phyloP scores from a whole-genome alignment of 1,284 basidiomycete species.

The Leccinum cinnamomeum region DNA sequence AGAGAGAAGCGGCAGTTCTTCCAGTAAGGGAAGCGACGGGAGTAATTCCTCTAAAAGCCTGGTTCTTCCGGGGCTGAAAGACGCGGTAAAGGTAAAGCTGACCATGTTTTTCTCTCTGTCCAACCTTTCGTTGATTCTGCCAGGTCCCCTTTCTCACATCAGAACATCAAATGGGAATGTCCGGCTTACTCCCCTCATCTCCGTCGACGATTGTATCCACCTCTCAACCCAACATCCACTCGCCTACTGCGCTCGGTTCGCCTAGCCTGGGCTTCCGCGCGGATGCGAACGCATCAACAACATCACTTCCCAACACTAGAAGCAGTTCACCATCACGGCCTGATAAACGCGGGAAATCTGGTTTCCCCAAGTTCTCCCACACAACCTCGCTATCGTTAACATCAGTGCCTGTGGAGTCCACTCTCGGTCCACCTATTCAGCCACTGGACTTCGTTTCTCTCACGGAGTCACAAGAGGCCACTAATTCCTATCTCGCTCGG shows the following conservation, averaged over 20 bases:
- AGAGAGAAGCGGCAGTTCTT: constrained; percentile 50
- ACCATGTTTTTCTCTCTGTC: constrained; percentile 1
- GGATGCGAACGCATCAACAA: constrained; percentile 31
- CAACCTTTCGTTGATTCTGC: constrained; percentile 2
- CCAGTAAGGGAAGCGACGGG: constrained; percentile 39
- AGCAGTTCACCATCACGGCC: constrained; percentile 41
- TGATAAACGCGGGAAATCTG: constrained; percentile 28
- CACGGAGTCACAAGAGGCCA: constrained; percentile 57
- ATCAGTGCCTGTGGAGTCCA: constrained; percentile 30
- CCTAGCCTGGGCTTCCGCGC: constrained; percentile 32
- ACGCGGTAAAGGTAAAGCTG: constrained; percentile 63
- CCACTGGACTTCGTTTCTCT: constrained; percentile 72
- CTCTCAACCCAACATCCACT: constrained; percentile 42
- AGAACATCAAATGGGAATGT: constrained; percentile 65
- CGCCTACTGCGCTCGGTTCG: constrained; percentile 44
- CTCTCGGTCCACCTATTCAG: constrained; percentile 47
- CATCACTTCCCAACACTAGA: constrained; percentile 42
- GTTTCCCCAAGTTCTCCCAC: constrained; percentile 29
- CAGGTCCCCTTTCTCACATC: constrained; percentile 67
- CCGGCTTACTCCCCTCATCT: constrained; percentile 76
- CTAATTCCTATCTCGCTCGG: constrained; percentile 69
- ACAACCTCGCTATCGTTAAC: constrained; percentile 34
- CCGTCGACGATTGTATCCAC: constrained; percentile 57
- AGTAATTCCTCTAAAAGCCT: constrained; percentile 33
- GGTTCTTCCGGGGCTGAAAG: constrained; percentile 62